Evolutionary conservation across 169 alveolate genomes (phyloP), one percentile per base, ranked within the genome.

Genomic region (Perkinsus marinus): DNA sequence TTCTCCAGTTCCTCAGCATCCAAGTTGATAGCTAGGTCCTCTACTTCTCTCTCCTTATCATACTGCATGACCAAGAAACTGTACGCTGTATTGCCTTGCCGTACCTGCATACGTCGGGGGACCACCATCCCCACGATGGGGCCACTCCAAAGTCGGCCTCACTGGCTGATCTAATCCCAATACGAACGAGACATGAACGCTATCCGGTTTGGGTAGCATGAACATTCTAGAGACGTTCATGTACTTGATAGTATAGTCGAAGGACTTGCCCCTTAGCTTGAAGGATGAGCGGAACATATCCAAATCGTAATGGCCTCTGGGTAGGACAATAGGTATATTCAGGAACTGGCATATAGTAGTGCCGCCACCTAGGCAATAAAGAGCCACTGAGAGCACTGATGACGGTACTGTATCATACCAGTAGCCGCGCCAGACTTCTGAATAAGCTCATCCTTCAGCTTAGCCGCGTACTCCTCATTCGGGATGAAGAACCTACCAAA

Each of bases 61-160:
- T 96, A 95, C 92, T 96, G 97, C 47, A 96, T 90, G 0, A 95
- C 96, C 68, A 96, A 90, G 92, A 95, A 96, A 68, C 96, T 96
- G 90, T 96, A 96, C 17, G 93, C 92, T 19, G 98, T 96, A 90
- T 96, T 95, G 37, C 98, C 98, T 91, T 96, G 97, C 90, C 97
- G 94, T 69, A 96, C 90, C 36, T 97, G 97, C n/a, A n/a, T n/a
- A n/a, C n/a, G n/a, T n/a, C n/a, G n/a, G n/a, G n/a, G n/a, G n/a
- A n/a, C n/a, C n/a, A n/a, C n/a, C n/a, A n/a, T n/a, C n/a, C n/a
- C n/a, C n/a, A n/a, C n/a, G n/a, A n/a, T n/a, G n/a, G n/a, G n/a
- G n/a, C n/a, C n/a, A n/a, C n/a, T n/a, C n/a, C n/a, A n/a, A n/a
- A n/a, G n/a, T n/a, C n/a, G n/a, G n/a, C n/a, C 3, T 30, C 22